Percentiles rank a stretch among this genome's conserved stretches.
These are phyloP conservation scores for Alternaria ethzedia DNA, from an alignment of 2,329 filamentous ascomycete genomes.

Conservation along the genomic window DNA sequence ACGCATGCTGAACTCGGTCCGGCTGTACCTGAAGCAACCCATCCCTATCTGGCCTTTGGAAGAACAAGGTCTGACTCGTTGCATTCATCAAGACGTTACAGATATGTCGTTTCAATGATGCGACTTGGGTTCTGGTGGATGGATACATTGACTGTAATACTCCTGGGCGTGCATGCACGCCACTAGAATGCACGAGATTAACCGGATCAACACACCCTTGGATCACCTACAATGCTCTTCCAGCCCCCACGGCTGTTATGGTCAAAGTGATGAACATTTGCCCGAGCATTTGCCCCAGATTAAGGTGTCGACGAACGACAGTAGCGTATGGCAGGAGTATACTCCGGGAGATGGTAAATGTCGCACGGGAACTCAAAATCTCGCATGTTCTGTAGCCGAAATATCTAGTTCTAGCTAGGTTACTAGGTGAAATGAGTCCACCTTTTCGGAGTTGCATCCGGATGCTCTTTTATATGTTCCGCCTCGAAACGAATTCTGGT, in stretches of 20 bases:
- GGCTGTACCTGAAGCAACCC: background rate
- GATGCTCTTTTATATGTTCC: background rate
- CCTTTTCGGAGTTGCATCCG: background rate
- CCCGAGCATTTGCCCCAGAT: background rate
- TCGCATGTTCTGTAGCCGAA: background rate
- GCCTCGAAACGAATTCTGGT: background rate
- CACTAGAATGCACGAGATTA: background rate
- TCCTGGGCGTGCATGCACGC: background rate
- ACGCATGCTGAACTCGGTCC: background rate
- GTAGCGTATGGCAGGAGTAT: background rate
- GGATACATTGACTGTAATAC: background rate
- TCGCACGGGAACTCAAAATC: background rate
- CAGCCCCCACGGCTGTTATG: background rate
- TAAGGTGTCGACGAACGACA: background rate
- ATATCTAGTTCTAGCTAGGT: too few species aligned
- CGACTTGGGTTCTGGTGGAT: background rate
- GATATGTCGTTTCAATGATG: background rate
- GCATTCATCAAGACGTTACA: background rate
- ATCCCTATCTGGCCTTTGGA: background rate
- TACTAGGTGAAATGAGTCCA: background rate
- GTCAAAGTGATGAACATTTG: background rate
- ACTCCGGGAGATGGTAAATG: background rate
- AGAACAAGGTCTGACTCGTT: background rate
- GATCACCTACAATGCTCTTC: background rate
- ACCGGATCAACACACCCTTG: background rate